phyloP scores from a whole-genome alignment of 2,329 filamentous ascomycete genomes.

The Monosporascus ibericus region DNA sequence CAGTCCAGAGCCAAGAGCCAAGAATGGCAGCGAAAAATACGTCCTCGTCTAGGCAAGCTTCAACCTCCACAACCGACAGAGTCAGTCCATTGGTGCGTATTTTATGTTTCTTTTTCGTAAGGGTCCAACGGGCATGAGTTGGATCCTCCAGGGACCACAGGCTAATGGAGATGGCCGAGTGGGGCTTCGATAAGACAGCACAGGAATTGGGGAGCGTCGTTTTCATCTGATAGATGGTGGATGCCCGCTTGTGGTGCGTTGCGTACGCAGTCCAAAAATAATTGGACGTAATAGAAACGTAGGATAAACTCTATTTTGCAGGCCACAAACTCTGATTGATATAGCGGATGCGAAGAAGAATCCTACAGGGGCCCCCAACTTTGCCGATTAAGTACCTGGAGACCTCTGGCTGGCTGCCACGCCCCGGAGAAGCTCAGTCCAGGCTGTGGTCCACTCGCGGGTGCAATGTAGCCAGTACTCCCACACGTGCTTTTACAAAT shows the following conservation, averaged over 20 bases:
- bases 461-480: not conserved
- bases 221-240: not conserved
- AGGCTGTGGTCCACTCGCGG: not conserved
- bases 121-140: not conserved
- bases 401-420: not conserved
- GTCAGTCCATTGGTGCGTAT: not conserved
- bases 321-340: not conserved
- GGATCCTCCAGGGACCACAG: no score
- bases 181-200: not conserved
- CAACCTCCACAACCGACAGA: not conserved
- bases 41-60: not conserved
- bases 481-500: constrained; percentile 17
- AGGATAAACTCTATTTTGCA: not conserved
- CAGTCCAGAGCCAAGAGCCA: not conserved
- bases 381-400: no score
- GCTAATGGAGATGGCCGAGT: not conserved
- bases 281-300: not conserved
- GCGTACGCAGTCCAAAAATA: no score
- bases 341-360: not conserved
- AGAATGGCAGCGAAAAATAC: not conserved
- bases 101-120: no score
- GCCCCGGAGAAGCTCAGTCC: not conserved
- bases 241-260: not conserved
- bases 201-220: not conserved
- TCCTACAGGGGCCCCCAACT: not conserved